phyloP scores from a whole-genome alignment of 495 filamentous ascomycete species.

The Aspergillus cristatus region DNA sequence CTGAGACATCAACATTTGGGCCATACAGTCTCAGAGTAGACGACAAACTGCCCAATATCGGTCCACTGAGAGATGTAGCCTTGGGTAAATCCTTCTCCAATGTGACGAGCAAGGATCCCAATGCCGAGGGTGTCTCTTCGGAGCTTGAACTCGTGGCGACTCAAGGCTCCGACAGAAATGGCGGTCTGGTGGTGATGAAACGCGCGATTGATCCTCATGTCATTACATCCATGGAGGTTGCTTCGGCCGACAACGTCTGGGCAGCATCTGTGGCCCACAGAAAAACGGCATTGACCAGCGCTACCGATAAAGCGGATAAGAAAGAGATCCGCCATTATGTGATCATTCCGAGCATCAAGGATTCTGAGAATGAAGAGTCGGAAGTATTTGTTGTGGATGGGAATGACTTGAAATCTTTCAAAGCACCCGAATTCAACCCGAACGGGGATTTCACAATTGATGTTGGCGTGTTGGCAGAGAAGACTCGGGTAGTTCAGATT shows the following conservation, averaged over 20 bases:
- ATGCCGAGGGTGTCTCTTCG: slow-evolving; percentile 31
- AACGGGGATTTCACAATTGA: slow-evolving; percentile 78
- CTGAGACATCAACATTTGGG: slow-evolving; percentile 26
- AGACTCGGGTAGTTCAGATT: slow-evolving; percentile 73
- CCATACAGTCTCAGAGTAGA: slow-evolving; percentile 67
- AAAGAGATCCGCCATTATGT: slow-evolving; percentile 22
- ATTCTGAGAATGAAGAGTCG: slow-evolving; percentile 30
- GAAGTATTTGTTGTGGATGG: slow-evolving; percentile 27
- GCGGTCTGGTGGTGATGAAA: slow-evolving; percentile 65
- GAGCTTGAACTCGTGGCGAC: slow-evolving; percentile 64
- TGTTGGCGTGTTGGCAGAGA: slow-evolving; percentile 63
- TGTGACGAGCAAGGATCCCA: neutral
- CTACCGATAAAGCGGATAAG: slow-evolving; percentile 43
- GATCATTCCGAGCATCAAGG: slow-evolving; percentile 24
- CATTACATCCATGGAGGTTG: slow-evolving; percentile 44
- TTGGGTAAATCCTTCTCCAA: slow-evolving; percentile 40
- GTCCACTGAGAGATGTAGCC: slow-evolving; percentile 63
- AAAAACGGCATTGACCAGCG: slow-evolving; percentile 24
- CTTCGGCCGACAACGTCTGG: slow-evolving; percentile 30
- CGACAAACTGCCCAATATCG: slow-evolving; percentile 67
- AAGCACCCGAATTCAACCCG: slow-evolving; percentile 70
- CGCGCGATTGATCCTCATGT: slow-evolving; percentile 59
- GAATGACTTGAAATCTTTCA: slow-evolving; percentile 21
- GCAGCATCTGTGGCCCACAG: slow-evolving; percentile 17
- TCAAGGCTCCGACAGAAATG: slow-evolving; percentile 58